Base-by-base conservation (phyloP, 352 stramenopile species). In the Pythium utonaiense region DNA sequence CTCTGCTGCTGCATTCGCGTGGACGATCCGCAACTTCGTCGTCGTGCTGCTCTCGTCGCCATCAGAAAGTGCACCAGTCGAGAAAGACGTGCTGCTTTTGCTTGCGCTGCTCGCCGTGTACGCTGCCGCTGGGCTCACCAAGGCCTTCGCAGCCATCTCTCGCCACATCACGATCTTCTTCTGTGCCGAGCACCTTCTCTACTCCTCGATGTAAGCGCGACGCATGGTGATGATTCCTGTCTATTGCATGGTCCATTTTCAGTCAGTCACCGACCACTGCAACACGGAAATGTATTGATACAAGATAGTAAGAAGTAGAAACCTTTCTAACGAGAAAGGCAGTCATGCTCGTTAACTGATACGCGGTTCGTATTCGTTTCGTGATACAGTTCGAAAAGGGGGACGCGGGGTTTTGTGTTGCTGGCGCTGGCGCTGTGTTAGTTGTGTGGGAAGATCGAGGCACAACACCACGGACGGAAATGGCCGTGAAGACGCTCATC, bases 141-240 rank as follows among this genome's bases (percentile, higher is more conserved):
- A 81, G 41, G 68, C 82, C 21, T 69, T 82, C 53, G 80, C 71
- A 27, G 74, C 73, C 62, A 75, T 88, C 57, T 78, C 77, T 45
- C 73, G 77, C 53, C 75, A 87, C 57, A 70, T 85, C 44, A 83
- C 78, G 25, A 66, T 88, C 42, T 91, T 79, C 71, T 91, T 88
- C 67, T 91, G 80, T 70, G 74, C 77, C 44, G 73, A 91, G 34
- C 77, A 86, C 60, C 49, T 89, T 48, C 65, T 84, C 6, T 85
- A 88, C 61, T 60, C 54, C 53, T 38, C 53, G 38, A 51, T 69
- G 40, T 71, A 27, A 58, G 6, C 30, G 2, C 27, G 17, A 13
- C 13, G n/a, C 10, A 17, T 44, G 9, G 8, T 45, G 34, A 30
- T 53, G 41, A 50, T 22, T 9, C 14, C 22, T 1, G n/a, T n/a